Conservation (phyloP, 1,139 yeast genomes). For the Waltiozyma sp. region DNA sequence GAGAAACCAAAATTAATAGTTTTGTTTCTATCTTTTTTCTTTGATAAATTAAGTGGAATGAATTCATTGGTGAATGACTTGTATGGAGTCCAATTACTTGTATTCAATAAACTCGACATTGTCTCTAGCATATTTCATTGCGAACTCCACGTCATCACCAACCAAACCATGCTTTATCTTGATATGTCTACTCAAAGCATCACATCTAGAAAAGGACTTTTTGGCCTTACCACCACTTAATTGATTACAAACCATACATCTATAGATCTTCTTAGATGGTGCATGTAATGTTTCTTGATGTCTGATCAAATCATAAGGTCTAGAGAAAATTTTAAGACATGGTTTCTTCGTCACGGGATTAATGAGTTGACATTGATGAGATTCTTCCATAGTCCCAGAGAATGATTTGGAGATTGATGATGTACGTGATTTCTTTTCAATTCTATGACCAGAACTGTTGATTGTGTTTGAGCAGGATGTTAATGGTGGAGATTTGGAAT, state of each 20-base stretch:
- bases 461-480: neutral
- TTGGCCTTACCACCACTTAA: slow-evolving; percentile 27
- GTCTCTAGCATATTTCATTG: slow-evolving; percentile 65
- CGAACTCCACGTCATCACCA: slow-evolving; percentile 57
- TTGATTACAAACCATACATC: slow-evolving; percentile 72
- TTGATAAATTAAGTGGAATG: no score
- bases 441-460: neutral
- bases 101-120: slow-evolving; percentile 49
- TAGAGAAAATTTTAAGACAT: slow-evolving; percentile 76
- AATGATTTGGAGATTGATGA: slow-evolving; percentile 3
- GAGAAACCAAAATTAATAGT: no score
- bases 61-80: no score
- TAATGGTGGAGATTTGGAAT: slow-evolving; percentile 1
- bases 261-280: slow-evolving; percentile 70
- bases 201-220: slow-evolving; percentile 87
- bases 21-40: no score
- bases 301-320: slow-evolving; percentile 89
- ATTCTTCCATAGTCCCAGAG: neutral
- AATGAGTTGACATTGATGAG: slow-evolving; percentile 46
- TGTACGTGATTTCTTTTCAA: slow-evolving; percentile 3
- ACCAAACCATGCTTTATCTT: slow-evolving; percentile 76
- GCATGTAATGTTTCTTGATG: slow-evolving; percentile 97
- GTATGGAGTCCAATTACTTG: no score
- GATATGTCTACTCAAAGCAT: slow-evolving; percentile 87
- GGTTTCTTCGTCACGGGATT: slow-evolving; percentile 51